Percentiles rank a stretch among this genome's conserved stretches.
These are phyloP conservation scores for Dipteronia dyeriana DNA, from an alignment of 345 rosid species.

Conservation along the genomic window DNA sequence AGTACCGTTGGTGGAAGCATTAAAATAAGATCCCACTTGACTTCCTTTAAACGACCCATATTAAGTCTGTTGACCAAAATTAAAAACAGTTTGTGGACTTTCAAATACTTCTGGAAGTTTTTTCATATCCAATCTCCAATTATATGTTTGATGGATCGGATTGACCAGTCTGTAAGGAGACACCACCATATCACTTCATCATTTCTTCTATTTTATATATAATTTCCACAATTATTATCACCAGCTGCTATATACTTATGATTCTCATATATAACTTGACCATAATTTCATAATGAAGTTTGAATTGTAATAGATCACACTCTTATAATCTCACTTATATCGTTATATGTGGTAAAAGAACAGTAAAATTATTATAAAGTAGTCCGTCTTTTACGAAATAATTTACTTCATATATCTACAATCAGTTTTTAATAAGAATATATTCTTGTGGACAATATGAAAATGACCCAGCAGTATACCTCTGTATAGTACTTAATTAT, in stretches of 20 bases:
- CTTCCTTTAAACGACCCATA: not conserved
- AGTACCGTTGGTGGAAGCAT: not conserved
- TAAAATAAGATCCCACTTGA: not conserved
- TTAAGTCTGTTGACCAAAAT: slow-evolving; percentile 27
- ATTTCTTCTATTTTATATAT: not conserved
- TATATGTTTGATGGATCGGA: not conserved
- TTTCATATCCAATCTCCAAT: not conserved
- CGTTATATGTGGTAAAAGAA: too few species aligned
- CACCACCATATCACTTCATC: not conserved
- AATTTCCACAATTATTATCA: not conserved
- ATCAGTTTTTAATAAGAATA: too few species aligned
- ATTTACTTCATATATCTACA: too few species aligned
- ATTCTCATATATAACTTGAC: not conserved
- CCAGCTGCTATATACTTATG: not conserved
- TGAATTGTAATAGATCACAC: not conserved
- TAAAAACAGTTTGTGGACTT: slow-evolving; percentile 12
- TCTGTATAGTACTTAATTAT: too few species aligned
- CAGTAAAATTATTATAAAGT: too few species aligned
- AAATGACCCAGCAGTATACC: too few species aligned
- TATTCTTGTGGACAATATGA: too few species aligned
- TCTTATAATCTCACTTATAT: too few species aligned
- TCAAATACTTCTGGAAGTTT: slow-evolving; percentile 27
- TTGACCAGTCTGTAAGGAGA: slow-evolving; percentile 19
- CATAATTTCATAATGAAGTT: not conserved
- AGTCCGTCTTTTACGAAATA: too few species aligned